Evolutionary conservation across 225 moss, liverwort and hornwort species (phyloP).

Genomic region (Straminergon stramineum): DNA sequence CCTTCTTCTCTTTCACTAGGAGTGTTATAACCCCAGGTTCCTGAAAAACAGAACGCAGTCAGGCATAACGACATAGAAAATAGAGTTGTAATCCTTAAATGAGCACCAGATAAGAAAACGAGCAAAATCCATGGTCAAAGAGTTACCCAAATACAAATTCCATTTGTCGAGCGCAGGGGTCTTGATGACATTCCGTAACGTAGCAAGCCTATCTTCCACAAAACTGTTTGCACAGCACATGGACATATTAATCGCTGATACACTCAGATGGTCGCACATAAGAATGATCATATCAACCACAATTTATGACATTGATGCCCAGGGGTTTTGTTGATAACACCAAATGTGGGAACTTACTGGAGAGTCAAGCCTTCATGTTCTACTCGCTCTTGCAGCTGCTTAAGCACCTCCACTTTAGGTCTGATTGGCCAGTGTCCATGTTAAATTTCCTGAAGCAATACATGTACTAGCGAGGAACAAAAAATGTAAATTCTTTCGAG

Average conservation of each 20-base stretch:
- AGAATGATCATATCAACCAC: background rate
- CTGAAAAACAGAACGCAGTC: constrained; percentile 26
- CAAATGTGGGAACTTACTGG: constrained; percentile 45
- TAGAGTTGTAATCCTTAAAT: background rate
- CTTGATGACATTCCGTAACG: constrained; percentile 76
- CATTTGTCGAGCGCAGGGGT: constrained; percentile 72
- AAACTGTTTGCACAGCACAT: constrained; percentile 47
- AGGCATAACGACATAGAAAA: background rate
- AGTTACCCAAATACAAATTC: constrained; percentile 80
- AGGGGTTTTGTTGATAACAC: background rate
- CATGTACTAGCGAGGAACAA: background rate
- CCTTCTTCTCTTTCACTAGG: constrained; percentile 60
- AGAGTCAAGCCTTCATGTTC: constrained; percentile 71
- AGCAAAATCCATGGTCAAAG: background rate
- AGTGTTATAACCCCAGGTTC: constrained; percentile 91
- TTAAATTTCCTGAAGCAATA: background rate
- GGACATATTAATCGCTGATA: background rate
- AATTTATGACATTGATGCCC: background rate
- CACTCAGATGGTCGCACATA: background rate
- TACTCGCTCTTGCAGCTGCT: constrained; percentile 68
- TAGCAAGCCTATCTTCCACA: constrained; percentile 94
- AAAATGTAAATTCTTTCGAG: background rate
- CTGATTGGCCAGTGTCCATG: constrained; percentile 27
- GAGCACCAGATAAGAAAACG: background rate
- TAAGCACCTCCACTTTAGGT: constrained; percentile 92